Base-by-base conservation (phyloP, 1,139 yeast species). In the Starmera stellimalicola region DNA sequence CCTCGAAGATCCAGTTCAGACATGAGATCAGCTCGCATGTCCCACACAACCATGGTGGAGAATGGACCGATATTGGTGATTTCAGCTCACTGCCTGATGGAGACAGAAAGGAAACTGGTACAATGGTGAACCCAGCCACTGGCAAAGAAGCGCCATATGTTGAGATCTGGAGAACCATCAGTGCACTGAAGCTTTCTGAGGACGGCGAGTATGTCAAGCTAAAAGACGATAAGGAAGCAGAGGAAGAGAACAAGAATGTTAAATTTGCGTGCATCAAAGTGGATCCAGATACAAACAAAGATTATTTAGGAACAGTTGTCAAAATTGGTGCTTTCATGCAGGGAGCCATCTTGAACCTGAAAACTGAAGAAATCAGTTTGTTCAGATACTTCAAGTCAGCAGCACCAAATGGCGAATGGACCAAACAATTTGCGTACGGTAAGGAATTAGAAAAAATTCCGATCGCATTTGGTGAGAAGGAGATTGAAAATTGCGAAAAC, bases 151-250 rank as follows among this genome's bases (percentile, higher is more conserved):
- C 66, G 37, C 58, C 58, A 6, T 76, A 73, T 43, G 57, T 66
- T 23, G 83, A 76, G 51, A 58, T 71, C 16, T 76, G 83, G 83
- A 52, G 76, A 43, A 62, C 70, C 7, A 47, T 75, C 23, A 69
- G 71, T 45, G 65, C 75, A 7, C 2, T 33, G 1, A 40, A 43
- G 7, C 52, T 60, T 14, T 49, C 61, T 2, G 67, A 68, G 0
- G 39, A 34, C 1, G n/a, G n/a, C n/a, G 58, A 61, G 29, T 63
- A 56, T 20, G 42, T 46, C 7, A 19, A 32, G 14, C 53, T 54
- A 10, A 35, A 32, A 6, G 26, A 12, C 7, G 23, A 25, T 9
- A 29, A 8, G 11, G 26, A 18, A 7, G 28, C 31, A 2, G 38
- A 37, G 10, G n/a, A 32, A 6, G 26, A 12, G 6, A 16, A 25